Base-by-base conservation (phyloP, 1,139 yeast species). In the Saccharomyces hybrid region DNA sequence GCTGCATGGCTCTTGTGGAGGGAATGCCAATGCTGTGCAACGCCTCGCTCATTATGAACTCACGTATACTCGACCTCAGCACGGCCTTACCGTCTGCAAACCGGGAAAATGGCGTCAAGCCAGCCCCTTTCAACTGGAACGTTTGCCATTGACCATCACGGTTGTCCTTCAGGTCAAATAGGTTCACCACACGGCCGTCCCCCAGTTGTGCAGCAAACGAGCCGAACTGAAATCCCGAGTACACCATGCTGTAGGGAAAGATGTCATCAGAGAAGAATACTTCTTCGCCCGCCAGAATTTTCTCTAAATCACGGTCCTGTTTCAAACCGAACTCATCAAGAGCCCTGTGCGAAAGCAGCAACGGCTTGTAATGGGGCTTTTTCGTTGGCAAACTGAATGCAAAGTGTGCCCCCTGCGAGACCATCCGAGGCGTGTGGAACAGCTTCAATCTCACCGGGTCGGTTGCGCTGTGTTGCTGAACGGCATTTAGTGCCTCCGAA, bases 1-100 rank as follows among this genome's bases (percentile, higher is more conserved):
- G 69, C 1, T 95, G 78, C 50, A 93, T 71, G 0, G 96, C 96
- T 56, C 98, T 75, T 0, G 97, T 86, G 0, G 95, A 76, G 0
- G 98, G 96, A 8, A 93, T 83, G 0, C 95, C 95, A 38, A 93
- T 78, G 1, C 91, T 87, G 67, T 86, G 71, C 54, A 91, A 75
- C 50, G 88, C 84, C 66, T 93, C 99, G 3, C 95, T 86, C 1
- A 88, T 87, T 54, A 91, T 76, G 57, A 88, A 91, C 68, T 93
- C 99, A 49, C 98, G 76, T 46, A 93, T 83, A 42, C 95, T 84
- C 2, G 97, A 88, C 58, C 97, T 73, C 26, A 93, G 67, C 2
- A 90, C 96, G 0, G 98, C 98, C 65, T 89, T 90, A 1, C 99
- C 99, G 71, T 93, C 99, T 0, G 97, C 98, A 76, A 91, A 91